A percentile compares a stretch with the other conserved stretches of the same genome.
These are phyloP conservation scores for Phytopythium delawarense DNA, from an alignment of 352 stramenopile species.

Conservation along the genomic window DNA sequence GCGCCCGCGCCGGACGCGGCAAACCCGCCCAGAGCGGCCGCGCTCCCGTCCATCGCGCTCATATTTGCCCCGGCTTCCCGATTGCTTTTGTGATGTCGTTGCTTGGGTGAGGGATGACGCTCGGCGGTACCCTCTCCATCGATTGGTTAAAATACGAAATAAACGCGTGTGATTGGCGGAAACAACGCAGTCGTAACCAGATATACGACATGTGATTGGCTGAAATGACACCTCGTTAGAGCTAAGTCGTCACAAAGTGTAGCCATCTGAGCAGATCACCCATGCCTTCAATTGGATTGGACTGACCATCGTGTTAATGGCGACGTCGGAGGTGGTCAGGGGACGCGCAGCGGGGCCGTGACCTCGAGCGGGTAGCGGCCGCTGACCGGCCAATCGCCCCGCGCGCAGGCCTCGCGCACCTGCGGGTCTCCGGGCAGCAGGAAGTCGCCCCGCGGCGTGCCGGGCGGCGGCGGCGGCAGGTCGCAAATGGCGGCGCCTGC, in stretches of 20 bases:
- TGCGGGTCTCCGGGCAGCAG: neutral
- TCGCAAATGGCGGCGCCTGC: neutral
- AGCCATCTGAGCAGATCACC: neutral
- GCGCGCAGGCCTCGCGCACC: neutral
- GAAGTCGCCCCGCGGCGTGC: neutral
- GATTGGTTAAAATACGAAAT: too few species aligned
- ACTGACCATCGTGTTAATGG: too few species aligned
- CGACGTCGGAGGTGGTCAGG: neutral
- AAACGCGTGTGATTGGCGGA: conserved; percentile 12
- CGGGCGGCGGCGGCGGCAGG: neutral
- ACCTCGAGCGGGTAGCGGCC: neutral
- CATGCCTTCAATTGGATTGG: neutral
- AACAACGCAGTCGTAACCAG: neutral
- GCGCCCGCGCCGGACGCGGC: conserved; percentile 1
- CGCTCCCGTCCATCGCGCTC: neutral
- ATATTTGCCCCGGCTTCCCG: neutral
- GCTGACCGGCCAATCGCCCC: neutral
- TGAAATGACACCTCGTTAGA: neutral
- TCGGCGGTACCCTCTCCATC: neutral
- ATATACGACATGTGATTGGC: neutral
- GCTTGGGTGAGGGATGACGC: conserved; percentile 5
- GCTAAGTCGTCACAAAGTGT: neutral
- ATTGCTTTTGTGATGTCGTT: neutral
- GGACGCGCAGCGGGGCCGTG: neutral
- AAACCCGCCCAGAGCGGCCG: neutral